A percentile compares a stretch with the other conserved stretches of the same genome.
Evolutionary conservation across 495 filamentous ascomycete genomes (phyloP).

Genomic region (Tuber aestivum): DNA sequence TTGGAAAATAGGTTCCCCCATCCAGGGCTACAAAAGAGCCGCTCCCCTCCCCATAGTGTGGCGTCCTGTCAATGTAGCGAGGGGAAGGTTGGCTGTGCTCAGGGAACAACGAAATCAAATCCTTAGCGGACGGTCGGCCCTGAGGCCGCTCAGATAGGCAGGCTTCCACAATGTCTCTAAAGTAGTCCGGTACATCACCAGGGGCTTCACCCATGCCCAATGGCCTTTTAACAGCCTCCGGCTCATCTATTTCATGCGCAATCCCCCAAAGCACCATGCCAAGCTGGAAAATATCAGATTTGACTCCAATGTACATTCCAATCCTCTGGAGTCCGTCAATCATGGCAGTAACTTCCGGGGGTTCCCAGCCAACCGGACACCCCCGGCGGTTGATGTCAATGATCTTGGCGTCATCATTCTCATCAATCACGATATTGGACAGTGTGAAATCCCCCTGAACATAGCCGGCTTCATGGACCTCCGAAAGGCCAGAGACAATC

Average conservation of each 20-base stretch:
- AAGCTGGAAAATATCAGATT: constrained; percentile 89
- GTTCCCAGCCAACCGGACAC: constrained; percentile 96
- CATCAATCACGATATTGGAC: constrained; percentile 93
- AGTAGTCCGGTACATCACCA: constrained; percentile 55
- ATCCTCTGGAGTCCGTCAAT: constrained; percentile 90
- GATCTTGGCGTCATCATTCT: constrained; percentile 78
- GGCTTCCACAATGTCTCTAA: constrained; percentile 53
- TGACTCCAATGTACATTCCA: constrained; percentile 97
- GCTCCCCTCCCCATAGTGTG: constrained; percentile 12
- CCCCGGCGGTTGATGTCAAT: constrained; percentile 97
- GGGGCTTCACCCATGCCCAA: constrained; percentile 49
- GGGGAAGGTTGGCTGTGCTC: constrained; percentile 22
- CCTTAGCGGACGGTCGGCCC: constrained; percentile 54
- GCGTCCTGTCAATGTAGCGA: constrained; percentile 16
- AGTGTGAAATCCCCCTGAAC: constrained; percentile 97
- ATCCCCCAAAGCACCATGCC: constrained; percentile 97
- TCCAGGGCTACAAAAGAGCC: constrained; percentile 2
- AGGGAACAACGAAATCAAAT: constrained; percentile 53
- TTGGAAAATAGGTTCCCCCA: constrained; percentile 12
- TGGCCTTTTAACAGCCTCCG: constrained; percentile 72
- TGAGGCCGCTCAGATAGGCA: constrained; percentile 56
- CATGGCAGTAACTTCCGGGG: constrained; percentile 79
- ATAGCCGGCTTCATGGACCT: constrained; percentile 94
- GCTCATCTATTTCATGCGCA: constrained; percentile 80
- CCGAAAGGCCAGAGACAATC: constrained; percentile 81